Evolutionary conservation across 2,329 filamentous ascomycete species (phyloP), one percentile per base, ranked within the genome.

Genomic region (Botryotinia narcissicola): DNA sequence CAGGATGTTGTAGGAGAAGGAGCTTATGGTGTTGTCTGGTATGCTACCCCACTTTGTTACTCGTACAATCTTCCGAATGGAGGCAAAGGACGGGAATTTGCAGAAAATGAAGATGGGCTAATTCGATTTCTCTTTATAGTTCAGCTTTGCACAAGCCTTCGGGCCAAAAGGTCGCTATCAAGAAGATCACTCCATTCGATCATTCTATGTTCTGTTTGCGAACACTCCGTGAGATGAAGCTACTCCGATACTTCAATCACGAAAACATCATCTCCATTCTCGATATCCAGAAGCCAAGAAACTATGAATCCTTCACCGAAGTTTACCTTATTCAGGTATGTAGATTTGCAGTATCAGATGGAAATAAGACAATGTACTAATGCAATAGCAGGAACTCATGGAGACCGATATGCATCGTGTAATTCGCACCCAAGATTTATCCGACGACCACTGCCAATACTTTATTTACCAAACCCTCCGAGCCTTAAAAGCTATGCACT

Each of bases 181-280:
- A 99, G 88, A 99, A 99, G 89, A 99, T 99, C 81, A 98, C 95
- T 0, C 96, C 96, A 9, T 99, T 99, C 84, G 96, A 99, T 81
- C 96, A 98, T 83, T 97, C 94, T 82, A 98, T 98, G 95, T 98
- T 98, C 87, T 98, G 95, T 83, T 86, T 99, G 80, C 89, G 96
- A 83, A 99, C 96, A 1, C 87, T 99, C 78, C 94, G 96, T 83
- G 96, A 99, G 85, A 99, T 99, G 96, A 99, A 99, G 89, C 88
- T 99, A 73, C 86, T 99, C 80, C 90, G 96, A 80, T 98, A 99
- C 85, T 99, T 99, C 87, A 99, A 98, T 85, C 96, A 99, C 83
- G 96, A 99, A 85, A 99, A 99, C 85, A 98, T 99, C 86, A 99
- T 99, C 82, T 98, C 95, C 70, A 99, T 99, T 80, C 90, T 99